Conservation (phyloP, 202 grass and related monocot genomes). For the Carex arenaria region DNA sequence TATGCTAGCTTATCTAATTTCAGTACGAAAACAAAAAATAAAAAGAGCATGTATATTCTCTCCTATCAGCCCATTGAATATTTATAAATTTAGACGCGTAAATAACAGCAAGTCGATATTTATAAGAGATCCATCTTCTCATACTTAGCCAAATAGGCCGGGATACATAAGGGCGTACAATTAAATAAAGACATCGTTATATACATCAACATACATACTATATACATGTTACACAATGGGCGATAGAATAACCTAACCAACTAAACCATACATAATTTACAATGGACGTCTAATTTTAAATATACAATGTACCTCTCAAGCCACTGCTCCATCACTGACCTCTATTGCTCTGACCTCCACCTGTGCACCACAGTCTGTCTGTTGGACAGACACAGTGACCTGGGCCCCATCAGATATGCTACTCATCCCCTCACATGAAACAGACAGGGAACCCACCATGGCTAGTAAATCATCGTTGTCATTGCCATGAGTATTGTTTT, state of each 20-base stretch:
- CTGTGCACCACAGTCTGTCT: constrained; percentile 36
- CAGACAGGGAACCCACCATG: constrained; percentile 34
- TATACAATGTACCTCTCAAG: not conserved
- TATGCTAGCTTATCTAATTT: not conserved
- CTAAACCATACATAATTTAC: not conserved
- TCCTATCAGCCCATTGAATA: not conserved
- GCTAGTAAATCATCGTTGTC: constrained; percentile 42
- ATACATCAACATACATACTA: constrained; percentile 18
- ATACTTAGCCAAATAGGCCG: not conserved
- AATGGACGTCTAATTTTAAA: not conserved
- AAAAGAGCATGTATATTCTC: not conserved
- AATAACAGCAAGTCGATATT: not conserved
- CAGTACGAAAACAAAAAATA: not conserved
- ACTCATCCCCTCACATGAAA: constrained; percentile 35
- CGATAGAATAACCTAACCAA: not conserved
- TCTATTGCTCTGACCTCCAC: constrained; percentile 56
- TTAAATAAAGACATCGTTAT: not conserved
- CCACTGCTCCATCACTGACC: constrained; percentile 21
- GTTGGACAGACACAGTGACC: constrained; percentile 43
- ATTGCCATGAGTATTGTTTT: not conserved
- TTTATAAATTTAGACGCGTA: not conserved
- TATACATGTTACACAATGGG: not conserved
- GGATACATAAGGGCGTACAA: not conserved
- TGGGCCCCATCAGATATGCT: constrained; percentile 35
- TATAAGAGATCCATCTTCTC: not conserved